Evolutionary conservation across 495 filamentous ascomycete species (phyloP).

Genomic region (Xylaria sp.): DNA sequence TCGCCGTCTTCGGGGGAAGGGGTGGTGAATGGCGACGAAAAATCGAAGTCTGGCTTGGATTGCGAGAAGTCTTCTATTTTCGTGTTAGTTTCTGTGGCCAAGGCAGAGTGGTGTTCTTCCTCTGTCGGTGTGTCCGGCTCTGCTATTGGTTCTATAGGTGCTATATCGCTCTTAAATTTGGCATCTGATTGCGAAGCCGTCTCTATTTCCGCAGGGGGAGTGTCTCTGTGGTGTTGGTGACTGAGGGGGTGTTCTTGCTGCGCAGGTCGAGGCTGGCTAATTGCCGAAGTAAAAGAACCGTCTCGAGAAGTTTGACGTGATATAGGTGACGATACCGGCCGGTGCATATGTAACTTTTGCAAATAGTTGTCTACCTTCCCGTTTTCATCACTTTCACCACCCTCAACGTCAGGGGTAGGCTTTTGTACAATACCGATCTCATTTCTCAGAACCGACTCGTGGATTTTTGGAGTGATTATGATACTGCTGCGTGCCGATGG

Average conservation of each 20-base stretch:
- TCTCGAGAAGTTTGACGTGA: conserved; percentile 1
- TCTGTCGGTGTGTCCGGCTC: background rate
- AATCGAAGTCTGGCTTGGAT: conserved; percentile 38
- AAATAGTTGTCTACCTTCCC: conserved; percentile 18
- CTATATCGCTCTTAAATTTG: background rate
- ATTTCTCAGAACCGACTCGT: background rate
- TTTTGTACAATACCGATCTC: background rate
- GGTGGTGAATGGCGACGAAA: conserved; percentile 32
- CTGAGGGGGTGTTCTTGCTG: conserved; percentile 6
- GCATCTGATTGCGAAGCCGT: background rate
- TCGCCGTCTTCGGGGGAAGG: conserved; percentile 3
- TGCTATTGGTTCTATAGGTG: conserved; percentile 13
- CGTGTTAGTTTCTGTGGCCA: background rate
- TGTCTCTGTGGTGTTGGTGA: background rate
- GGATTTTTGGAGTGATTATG: conserved; percentile 8
- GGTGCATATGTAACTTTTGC: background rate
- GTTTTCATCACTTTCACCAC: background rate
- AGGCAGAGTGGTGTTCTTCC: background rate
- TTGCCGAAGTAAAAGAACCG: conserved; percentile 10
- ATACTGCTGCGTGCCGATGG: conserved; percentile 22
- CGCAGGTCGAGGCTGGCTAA: background rate
- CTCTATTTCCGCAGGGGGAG: background rate
- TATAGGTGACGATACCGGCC: background rate
- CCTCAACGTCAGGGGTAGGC: conserved; percentile 8
- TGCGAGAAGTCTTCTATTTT: conserved; percentile 31